Evolutionary conservation across 805 yeast genomes (phyloP), one percentile per base, ranked within the genome.

Genomic region (Yarrowia porcina): DNA sequence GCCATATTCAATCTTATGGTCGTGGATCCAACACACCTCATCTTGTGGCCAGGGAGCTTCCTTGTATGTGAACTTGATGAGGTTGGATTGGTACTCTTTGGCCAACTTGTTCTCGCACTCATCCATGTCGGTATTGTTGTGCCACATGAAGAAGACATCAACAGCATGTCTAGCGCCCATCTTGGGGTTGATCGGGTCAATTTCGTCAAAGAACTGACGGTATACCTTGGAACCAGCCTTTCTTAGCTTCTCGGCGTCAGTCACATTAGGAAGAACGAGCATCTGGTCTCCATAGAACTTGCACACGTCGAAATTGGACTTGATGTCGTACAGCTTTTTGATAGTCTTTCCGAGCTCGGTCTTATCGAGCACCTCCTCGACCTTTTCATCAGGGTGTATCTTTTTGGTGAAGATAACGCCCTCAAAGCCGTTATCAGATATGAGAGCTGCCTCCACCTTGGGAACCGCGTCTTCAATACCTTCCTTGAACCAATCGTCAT

Each of bases 101-200:
- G 69, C 63, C 36, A 70, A 64, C 12, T 21, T 62, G 36, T 63
- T 64, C 38, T 63, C 65, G 28, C 61, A 52, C 13, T 42, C 52
- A 23, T 64, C 65, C n/a, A 68, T 61, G 52, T 61, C 63, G 65
- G 70, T 73, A 18, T 71, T 69, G n/a, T 27, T 32, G 47, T 68
- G 67, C 33, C 73, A 65, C 49, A 70, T 56, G 63, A 69, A 73
- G 28, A 72, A 64, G 13, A 73, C 70, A 56, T 73, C 76, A 9
- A 73, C 76, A 68, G 72, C 73, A 52, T 73, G 76, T 62, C 71
- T 70, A 39, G 72, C 72, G 18, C 75, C 75, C 38, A 67, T 54
- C 5, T 64, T 30, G 3, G 70, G 68, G 18, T 61, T 63, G 38
- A 66, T 64, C 4, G 76, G 76, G 57, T 73, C 74, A 15, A 65